Base-by-base conservation (phyloP, 2,329 filamentous ascomycete genomes). In the Mycosphaerella sp. region DNA sequence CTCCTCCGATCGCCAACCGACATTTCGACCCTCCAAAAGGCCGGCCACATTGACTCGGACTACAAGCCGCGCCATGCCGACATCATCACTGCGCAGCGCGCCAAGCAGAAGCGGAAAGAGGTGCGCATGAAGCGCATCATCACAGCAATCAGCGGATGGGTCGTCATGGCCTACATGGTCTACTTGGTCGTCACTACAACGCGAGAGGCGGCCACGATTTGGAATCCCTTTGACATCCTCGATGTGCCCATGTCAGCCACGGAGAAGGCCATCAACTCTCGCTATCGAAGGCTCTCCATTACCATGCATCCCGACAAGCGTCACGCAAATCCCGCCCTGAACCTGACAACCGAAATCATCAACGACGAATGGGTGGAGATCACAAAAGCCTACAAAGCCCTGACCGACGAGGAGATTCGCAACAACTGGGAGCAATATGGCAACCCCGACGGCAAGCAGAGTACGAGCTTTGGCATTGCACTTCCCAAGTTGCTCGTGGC, bases 401-500 rank as follows among this genome's bases (percentile, higher is more conserved):
- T 98, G 43, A 98, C 94, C 4, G 93, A 98, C 66, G 94, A 98
- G 72, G 93, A 97, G 37, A 80, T 97, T 55, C 87, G 93, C 66
- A 95, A 95, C 73, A 98, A 98, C 75, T 98, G 87, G 71, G 84
- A 95, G 47, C 87, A 95, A 70, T 98, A 86, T 65, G 93, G 93
- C 50, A 89, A 98, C 70, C 93, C 93, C 6, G 93, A 98, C 68
- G 93, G 93, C 67, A 97, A 96, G 78, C 93, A 98, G 73, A 91
- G 89, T 69, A 93, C 90, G 72, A 96, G 89, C 73, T 97, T 98
- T 66, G 91, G 93, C 58, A 98, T 98, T 60, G 93, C 91, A 41
- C 79, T 98, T 41, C 93, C 93, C 41, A 86, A 93, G 68, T 88
- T 93, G 71, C 89, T 98, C 63, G 80, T 98, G 49, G 86, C 87